phyloP scores from a whole-genome alignment of 2,329 filamentous ascomycete genomes.

The Mycocentrospora acerina region DNA sequence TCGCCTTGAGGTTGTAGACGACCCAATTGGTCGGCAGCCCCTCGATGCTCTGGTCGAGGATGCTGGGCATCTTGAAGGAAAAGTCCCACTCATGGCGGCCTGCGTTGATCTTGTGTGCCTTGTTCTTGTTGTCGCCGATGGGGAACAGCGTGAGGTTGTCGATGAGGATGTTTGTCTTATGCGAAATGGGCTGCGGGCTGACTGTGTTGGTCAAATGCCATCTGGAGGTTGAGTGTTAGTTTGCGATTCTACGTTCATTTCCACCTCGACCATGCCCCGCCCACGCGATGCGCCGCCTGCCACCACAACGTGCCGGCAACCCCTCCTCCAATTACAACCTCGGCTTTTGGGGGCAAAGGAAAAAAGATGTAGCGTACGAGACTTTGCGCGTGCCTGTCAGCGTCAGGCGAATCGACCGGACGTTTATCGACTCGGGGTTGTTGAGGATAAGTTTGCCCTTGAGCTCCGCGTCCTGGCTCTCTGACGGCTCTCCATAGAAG shows the following conservation, averaged over 20 bases:
- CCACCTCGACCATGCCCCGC: too few species aligned
- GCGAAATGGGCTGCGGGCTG: constrained; percentile 46
- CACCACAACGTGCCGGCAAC: too few species aligned
- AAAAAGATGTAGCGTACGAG: constrained; percentile 35
- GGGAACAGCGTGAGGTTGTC: constrained; percentile 49
- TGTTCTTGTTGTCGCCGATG: constrained; percentile 40
- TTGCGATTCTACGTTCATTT: not conserved
- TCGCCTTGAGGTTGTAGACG: constrained; percentile 88
- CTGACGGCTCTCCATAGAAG: constrained; percentile 51
- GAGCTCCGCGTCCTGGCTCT: constrained; percentile 48
- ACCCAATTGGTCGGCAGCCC: constrained; percentile 84
- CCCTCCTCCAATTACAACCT: too few species aligned
- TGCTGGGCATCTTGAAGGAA: constrained; percentile 49
- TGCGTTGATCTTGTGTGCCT: constrained; percentile 52
- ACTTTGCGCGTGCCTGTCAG: constrained; percentile 53
- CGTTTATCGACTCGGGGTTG: constrained; percentile 50
- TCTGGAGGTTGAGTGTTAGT: constrained; percentile 24
- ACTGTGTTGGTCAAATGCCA: constrained; percentile 42
- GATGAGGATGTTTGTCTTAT: constrained; percentile 51
- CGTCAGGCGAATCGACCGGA: constrained; percentile 49
- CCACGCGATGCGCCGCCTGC: too few species aligned
- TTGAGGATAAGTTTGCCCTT: constrained; percentile 50
- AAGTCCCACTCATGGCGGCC: constrained; percentile 54
- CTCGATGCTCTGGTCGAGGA: constrained; percentile 81
- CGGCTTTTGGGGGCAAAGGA: not conserved